Base-by-base conservation (phyloP, 192 early-diverging fungal species). In the Dimargaris xerosporica region DNA sequence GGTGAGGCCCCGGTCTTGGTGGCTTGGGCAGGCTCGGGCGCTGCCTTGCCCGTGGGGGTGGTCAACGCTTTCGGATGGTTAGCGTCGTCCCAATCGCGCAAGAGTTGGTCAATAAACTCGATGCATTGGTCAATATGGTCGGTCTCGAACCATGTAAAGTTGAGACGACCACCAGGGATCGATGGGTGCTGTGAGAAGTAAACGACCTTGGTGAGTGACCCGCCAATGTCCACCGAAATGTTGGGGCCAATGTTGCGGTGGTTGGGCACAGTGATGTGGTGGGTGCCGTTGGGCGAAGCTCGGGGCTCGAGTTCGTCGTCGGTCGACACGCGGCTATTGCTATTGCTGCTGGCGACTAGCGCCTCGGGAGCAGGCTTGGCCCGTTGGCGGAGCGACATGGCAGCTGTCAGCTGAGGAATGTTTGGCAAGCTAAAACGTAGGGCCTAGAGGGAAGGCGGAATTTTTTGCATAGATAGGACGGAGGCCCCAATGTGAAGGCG, bases 101-200 rank as follows among this genome's bases (percentile, higher is more conserved):
- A 67, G 23, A 94, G 72, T 9, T 76, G 69, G 28, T 74, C 69
- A 63, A 96, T 82, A 64, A 94, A 94, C 39, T 81, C 84, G 23
- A 96, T 80, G 70, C 92, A 93, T 53, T 88, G 78, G 41, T 94
- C 88, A 55, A 95, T 87, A 48, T 87, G 80, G 69, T 91, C 89
- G 0, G 95, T 98, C 66, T 98, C 93, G 65, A 98, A 93, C 56
- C 88, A 91, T 55, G 79, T 82, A 71, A 98, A 98, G 71, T 93
- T 91, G 52, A 98, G 70, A 13, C 91, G 78, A 0, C 95, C 95
- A 44, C 93, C 91, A 23, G 78, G 80, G 30, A 64, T 64, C n/a
- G 46, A 45, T 16, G 62, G 29, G 25, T 65, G 45, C 34, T 78
- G 73, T 0, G 83, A 81, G 59, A 81, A 76, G 66, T 88, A 86